These are phyloP conservation scores for Lentinula boryana DNA, from an alignment of 768 basidiomycete genomes.

Conservation along the genomic window DNA sequence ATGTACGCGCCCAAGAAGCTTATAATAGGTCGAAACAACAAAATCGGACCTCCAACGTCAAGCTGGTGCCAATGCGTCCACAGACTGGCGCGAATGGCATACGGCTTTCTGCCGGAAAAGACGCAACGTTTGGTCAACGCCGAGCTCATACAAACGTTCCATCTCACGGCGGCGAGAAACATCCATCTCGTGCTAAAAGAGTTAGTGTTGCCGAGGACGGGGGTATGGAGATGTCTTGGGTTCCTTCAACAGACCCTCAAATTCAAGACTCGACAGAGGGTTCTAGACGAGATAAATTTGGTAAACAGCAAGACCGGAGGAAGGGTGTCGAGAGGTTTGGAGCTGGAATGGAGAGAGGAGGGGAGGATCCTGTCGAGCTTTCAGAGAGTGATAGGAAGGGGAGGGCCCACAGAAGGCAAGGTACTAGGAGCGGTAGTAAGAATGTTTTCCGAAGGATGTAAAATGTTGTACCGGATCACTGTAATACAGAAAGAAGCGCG, in stretches of 20 bases:
- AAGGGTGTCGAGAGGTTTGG: constrained; percentile 79
- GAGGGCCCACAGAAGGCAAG: constrained; percentile 72
- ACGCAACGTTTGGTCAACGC: constrained; percentile 70
- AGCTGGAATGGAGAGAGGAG: constrained; percentile 83
- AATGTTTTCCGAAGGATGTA: constrained; percentile 60
- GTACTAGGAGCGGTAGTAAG: constrained; percentile 84
- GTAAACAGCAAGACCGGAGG: constrained; percentile 29
- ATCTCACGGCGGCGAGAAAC: constrained; percentile 11
- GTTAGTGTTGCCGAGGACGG: constrained; percentile 35
- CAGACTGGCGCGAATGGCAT: constrained; percentile 21
- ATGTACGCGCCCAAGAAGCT: constrained; percentile 39
- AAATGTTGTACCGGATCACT: background rate
- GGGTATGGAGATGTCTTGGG: constrained; percentile 81
- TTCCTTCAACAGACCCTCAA: constrained; percentile 46
- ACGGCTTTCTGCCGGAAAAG: constrained; percentile 30
- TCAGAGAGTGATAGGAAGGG: constrained; percentile 70
- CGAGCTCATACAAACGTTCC: constrained; percentile 24
- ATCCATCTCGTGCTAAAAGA: constrained; percentile 13
- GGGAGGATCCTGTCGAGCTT: constrained; percentile 41
- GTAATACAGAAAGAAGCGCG: too few species aligned
- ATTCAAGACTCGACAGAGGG: constrained; percentile 26
- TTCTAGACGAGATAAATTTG: constrained; percentile 15
- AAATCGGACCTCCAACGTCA: constrained; percentile 48
- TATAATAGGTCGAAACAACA: constrained; percentile 33
- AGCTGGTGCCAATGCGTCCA: constrained; percentile 61